Conservation (phyloP, 2,329 filamentous ascomycete genomes). For the Aspergillus ruber region DNA sequence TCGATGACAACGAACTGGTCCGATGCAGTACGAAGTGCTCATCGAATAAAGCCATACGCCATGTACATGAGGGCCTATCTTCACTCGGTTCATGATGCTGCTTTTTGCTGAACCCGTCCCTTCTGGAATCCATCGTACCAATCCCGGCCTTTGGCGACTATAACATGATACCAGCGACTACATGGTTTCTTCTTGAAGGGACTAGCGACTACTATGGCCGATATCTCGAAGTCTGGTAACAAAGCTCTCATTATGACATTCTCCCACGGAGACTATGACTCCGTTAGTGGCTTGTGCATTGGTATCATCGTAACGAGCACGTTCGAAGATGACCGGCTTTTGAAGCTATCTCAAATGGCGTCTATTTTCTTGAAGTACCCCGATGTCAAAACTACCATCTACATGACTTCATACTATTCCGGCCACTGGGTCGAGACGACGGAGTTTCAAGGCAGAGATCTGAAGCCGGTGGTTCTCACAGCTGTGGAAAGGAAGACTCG, state of each 20-base stretch:
- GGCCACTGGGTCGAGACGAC: conserved; percentile 9
- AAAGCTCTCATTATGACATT: conserved; percentile 6
- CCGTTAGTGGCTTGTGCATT: conserved; percentile 1
- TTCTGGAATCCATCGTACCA: conserved; percentile 27
- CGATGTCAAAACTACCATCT: conserved; percentile 2
- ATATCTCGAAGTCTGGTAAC: conserved; percentile 1
- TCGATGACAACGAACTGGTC: too few species aligned
- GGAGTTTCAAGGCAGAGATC: not conserved
- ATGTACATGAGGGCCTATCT: too few species aligned
- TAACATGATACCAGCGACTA: conserved; percentile 24
- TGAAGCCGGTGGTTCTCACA: conserved; percentile 2
- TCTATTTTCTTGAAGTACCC: conserved; percentile 3
- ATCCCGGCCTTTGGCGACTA: conserved; percentile 25
- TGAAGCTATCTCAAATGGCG: not conserved
- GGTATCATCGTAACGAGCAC: not conserved
- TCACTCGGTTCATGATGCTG: conserved; percentile 6
- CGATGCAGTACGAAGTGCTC: too few species aligned
- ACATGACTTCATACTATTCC: conserved; percentile 9
- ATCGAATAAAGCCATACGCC: too few species aligned
- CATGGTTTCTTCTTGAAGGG: too few species aligned
- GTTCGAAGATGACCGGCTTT: not conserved
- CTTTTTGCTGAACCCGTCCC: conserved; percentile 12
- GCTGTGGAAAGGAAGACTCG: conserved; percentile 4
- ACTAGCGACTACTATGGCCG: not conserved
- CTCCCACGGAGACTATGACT: conserved; percentile 7